phyloP scores from a whole-genome alignment of 768 basidiomycete genomes.

The Leccinellum luteum region DNA sequence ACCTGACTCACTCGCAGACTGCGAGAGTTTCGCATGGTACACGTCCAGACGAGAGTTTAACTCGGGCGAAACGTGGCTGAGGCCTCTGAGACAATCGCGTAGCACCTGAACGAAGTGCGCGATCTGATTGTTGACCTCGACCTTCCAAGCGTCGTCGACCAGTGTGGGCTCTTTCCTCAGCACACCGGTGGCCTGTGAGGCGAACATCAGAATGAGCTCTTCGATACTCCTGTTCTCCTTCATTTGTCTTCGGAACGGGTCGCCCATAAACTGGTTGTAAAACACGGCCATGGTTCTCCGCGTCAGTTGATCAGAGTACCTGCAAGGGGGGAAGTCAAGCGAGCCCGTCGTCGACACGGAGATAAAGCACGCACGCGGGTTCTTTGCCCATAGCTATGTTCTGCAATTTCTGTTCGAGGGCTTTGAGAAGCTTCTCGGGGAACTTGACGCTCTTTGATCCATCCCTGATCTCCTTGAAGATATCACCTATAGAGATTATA shows the following conservation, averaged over 20 bases:
- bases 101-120: slow-evolving; percentile 84
- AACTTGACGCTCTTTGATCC: slow-evolving; percentile 87
- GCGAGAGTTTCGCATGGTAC: slow-evolving; percentile 79
- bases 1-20: slow-evolving; percentile 59
- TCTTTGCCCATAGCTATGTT: slow-evolving; percentile 94
- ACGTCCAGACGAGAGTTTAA: slow-evolving; percentile 77
- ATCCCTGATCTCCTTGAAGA: slow-evolving; percentile 76
- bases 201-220: slow-evolving; percentile 95
- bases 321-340: slow-evolving; percentile 27
- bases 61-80: slow-evolving; percentile 82
- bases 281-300: slow-evolving; percentile 90
- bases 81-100: slow-evolving; percentile 68
- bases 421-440: slow-evolving; percentile 91
- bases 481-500: slow-evolving; percentile 63
- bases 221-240: slow-evolving; percentile 97
- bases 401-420: slow-evolving; percentile 85
- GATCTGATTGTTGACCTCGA: slow-evolving; percentile 90
- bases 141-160: slow-evolving; percentile 86
- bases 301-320: slow-evolving; percentile 87
- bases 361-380: slow-evolving; percentile 58
- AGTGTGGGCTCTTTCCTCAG: slow-evolving; percentile 88
- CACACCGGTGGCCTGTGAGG: slow-evolving; percentile 82
- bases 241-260: slow-evolving; percentile 84
- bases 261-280: slow-evolving; percentile 85
- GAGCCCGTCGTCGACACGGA: slow-evolving; percentile 2